phyloP scores from a whole-genome alignment of 2,329 filamentous ascomycete genomes.

The Verticillium nonalfalfae region DNA sequence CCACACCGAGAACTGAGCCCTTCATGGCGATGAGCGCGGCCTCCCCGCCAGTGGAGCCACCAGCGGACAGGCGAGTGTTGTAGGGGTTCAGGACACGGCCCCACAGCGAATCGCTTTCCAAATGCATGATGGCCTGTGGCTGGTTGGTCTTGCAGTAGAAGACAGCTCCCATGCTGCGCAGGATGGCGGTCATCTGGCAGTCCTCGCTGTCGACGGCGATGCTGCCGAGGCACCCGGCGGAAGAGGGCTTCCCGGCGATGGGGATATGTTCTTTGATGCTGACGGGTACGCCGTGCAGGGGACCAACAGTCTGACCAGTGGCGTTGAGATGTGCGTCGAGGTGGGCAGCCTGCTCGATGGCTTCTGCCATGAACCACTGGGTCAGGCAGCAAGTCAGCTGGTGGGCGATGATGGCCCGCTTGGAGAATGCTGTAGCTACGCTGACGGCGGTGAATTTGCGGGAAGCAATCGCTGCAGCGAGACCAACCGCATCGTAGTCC shows the following conservation, averaged over 20 bases:
- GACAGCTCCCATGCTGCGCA: constrained; percentile 53
- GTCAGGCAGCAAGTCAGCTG: constrained; percentile 22
- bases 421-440: constrained; percentile 25
- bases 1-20: constrained; percentile 31
- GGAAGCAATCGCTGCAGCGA: constrained; percentile 30
- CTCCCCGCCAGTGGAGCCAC: constrained; percentile 58
- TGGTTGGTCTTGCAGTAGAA: constrained; percentile 65
- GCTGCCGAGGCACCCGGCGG: constrained; percentile 44
- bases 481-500: constrained; percentile 31
- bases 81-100: constrained; percentile 48
- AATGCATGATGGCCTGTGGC: constrained; percentile 46
- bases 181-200: constrained; percentile 48
- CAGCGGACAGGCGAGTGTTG: constrained; percentile 52
- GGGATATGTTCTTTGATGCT: constrained; percentile 44
- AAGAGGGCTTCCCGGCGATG: constrained; percentile 39
- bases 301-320: constrained; percentile 39
- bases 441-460: constrained; percentile 27
- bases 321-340: constrained; percentile 27
- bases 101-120: constrained; percentile 48
- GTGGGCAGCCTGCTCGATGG: constrained; percentile 16
- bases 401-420: constrained; percentile 19
- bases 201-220: constrained; percentile 43
- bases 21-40: constrained; percentile 30
- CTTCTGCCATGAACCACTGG: constrained; percentile 38
- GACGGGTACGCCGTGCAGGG: constrained; percentile 46